Evolutionary conservation across 768 basidiomycete species (phyloP).

Genomic region (Auricularia auricula-judae): DNA sequence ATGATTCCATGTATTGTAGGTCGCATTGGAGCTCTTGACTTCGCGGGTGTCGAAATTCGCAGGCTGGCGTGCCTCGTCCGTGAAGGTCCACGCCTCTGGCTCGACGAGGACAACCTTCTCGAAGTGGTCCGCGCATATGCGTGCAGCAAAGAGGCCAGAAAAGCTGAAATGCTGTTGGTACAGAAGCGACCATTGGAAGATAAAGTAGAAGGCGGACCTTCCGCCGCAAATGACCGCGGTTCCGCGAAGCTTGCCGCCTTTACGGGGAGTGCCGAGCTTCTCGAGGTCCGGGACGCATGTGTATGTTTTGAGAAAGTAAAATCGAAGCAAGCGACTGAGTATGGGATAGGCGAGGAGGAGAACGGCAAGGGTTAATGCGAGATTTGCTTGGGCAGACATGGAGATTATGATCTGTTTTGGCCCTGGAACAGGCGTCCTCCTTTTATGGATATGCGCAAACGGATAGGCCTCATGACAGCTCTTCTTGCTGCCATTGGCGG

Average conservation of each 20-base stretch:
- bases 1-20: not conserved
- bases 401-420: too few relatives aligned
- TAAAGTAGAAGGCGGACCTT: not conserved
- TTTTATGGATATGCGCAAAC: too few relatives aligned
- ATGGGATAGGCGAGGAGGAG: too few relatives aligned
- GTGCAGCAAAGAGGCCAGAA: slow-evolving; percentile 19
- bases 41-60: slow-evolving; percentile 2
- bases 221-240: not conserved
- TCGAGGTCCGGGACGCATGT: not conserved
- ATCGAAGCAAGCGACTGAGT: too few relatives aligned
- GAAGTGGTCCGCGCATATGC: slow-evolving; percentile 24
- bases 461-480: too few relatives aligned
- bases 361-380: too few relatives aligned
- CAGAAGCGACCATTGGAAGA: not conserved
- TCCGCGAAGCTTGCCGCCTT: not conserved
- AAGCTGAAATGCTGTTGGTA: not conserved
- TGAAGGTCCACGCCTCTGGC: slow-evolving; percentile 19
- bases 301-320: not conserved
- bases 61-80: slow-evolving; percentile 10
- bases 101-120: slow-evolving; percentile 23
- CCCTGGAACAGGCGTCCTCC: too few relatives aligned
- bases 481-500: too few relatives aligned
- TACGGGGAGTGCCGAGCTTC: not conserved
- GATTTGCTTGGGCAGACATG: too few relatives aligned
- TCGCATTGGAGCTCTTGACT: not conserved